phyloP scores from a whole-genome alignment of 1,284 basidiomycete genomes.

The Moesziomyces sp. region DNA sequence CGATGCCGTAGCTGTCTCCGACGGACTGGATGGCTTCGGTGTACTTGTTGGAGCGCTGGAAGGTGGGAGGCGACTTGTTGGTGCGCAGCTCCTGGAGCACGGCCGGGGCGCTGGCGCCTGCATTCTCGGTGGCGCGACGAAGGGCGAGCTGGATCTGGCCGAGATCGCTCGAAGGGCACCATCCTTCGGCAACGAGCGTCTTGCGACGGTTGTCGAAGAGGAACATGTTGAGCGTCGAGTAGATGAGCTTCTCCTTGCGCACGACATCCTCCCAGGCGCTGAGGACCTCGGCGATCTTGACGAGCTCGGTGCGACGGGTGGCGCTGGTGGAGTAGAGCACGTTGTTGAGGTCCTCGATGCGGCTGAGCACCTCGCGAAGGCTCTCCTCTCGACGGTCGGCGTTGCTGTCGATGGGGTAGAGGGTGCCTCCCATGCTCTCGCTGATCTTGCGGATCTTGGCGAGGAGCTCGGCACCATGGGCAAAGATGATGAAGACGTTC shows the following conservation, averaged over 20 bases:
- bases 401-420: conserved; percentile 95
- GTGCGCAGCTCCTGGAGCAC: conserved; percentile 92
- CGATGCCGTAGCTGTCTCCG: conserved; percentile 96
- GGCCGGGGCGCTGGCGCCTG: conserved; percentile 89
- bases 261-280: conserved; percentile 94
- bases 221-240: conserved; percentile 71
- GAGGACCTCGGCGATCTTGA: conserved; percentile 85
- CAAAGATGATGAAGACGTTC: conserved; percentile 99
- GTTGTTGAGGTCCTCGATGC: conserved; percentile 91
- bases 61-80: conserved; percentile 92
- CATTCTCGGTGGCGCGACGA: conserved; percentile 92
- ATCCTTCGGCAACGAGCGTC: conserved; percentile 96
- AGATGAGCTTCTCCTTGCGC: conserved; percentile 93
- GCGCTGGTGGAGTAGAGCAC: conserved; percentile 75
- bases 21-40: conserved; percentile 97
- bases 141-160: conserved; percentile 86
- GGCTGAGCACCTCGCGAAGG: conserved; percentile 85
- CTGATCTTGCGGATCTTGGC: conserved; percentile 98
- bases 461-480: conserved; percentile 90
- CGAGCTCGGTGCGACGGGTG: conserved; percentile 84
- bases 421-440: conserved; percentile 95
- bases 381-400: conserved; percentile 90
- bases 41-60: conserved; percentile 93
- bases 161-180: conserved; percentile 94
- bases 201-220: conserved; percentile 93